These are phyloP conservation scores for Pythium rhizo-oryzae DNA, from an alignment of 352 stramenopile genomes.

Conservation along the genomic window DNA sequence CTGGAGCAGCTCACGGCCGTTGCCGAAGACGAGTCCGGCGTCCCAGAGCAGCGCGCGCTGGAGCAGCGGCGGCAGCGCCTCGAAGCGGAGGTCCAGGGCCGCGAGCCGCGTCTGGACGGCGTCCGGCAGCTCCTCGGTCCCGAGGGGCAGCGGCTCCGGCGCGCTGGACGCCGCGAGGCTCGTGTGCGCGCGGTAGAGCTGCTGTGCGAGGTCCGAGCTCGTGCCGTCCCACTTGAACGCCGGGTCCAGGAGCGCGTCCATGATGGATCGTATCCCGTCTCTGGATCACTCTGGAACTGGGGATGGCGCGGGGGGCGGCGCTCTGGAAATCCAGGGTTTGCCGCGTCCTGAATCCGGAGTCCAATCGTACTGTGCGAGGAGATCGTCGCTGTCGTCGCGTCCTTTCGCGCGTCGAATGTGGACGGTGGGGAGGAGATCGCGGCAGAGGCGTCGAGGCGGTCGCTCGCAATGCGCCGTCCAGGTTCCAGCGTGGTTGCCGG, in stretches of 20 bases:
- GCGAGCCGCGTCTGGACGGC: constrained; percentile 14
- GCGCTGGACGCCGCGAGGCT: background rate
- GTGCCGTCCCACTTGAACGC: constrained; percentile 29
- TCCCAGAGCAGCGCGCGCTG: constrained; percentile 45
- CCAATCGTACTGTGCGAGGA: too few relatives aligned
- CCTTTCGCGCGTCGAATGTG: too few relatives aligned
- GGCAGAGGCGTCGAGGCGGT: too few relatives aligned
- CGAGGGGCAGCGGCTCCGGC: constrained; percentile 10
- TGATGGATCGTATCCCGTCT: background rate
- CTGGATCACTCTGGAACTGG: too few relatives aligned
- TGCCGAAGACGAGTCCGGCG: constrained; percentile 28
- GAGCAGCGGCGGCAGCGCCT: constrained; percentile 21
- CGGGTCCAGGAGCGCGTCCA: constrained; percentile 10
- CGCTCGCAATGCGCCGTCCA: too few relatives aligned
- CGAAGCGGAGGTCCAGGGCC: constrained; percentile 12
- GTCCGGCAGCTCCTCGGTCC: constrained; percentile 16
- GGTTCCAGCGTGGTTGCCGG: background rate
- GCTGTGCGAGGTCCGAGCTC: constrained; percentile 39
- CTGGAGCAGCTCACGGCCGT: constrained; percentile 26
- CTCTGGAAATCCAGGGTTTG: too few relatives aligned
- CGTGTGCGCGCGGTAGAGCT: constrained; percentile 29
- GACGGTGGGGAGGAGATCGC: too few relatives aligned
- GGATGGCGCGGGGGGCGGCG: too few relatives aligned
- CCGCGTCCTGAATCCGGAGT: too few relatives aligned
- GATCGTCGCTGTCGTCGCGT: too few relatives aligned